Percentiles rank a stretch among this genome's conserved stretches.
These are phyloP conservation scores for Neopestalotiopsis sp. DNA, from an alignment of 2,329 filamentous ascomycete genomes.

Conservation along the genomic window DNA sequence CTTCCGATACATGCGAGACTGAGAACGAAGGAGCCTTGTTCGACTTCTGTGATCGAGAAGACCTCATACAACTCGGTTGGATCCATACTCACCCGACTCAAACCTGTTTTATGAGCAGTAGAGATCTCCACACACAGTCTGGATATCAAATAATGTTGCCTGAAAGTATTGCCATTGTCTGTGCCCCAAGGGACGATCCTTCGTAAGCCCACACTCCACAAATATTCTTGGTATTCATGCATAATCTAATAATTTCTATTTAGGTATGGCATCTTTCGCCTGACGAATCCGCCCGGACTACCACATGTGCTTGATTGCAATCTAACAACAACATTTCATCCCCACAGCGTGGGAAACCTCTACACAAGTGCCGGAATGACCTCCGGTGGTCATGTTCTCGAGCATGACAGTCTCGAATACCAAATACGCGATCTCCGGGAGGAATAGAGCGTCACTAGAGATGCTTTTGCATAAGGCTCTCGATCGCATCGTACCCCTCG, in stretches of 20 bases:
- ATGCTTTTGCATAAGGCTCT: not conserved
- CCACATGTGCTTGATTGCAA: constrained; percentile 82
- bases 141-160: constrained; percentile 97
- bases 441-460: constrained; percentile 20
- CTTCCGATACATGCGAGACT: constrained; percentile 93
- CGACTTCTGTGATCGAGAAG: constrained; percentile 85
- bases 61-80: constrained; percentile 90
- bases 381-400: constrained; percentile 72
- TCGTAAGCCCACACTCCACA: constrained; percentile 60
- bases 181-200: constrained; percentile 80
- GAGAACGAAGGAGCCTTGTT: constrained; percentile 85
- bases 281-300: constrained; percentile 92
- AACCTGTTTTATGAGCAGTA: constrained; percentile 96
- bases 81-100: constrained; percentile 98
- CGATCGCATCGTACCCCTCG: not conserved
- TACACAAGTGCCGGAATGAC: constrained; percentile 78
- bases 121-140: constrained; percentile 91
- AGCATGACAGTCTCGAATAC: constrained; percentile 69
- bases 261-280: constrained; percentile 88
- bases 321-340: constrained; percentile 84
- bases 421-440: constrained; percentile 60
- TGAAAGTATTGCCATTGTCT: constrained; percentile 96
- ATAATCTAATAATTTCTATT: not conserved
- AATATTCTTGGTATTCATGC: not conserved
- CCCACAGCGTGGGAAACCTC: constrained; percentile 68